Percentiles rank a stretch among this genome's conserved stretches.
These are phyloP conservation scores for Fraxinus excelsior DNA, from an alignment of 257 asterid species.

Conservation along the genomic window DNA sequence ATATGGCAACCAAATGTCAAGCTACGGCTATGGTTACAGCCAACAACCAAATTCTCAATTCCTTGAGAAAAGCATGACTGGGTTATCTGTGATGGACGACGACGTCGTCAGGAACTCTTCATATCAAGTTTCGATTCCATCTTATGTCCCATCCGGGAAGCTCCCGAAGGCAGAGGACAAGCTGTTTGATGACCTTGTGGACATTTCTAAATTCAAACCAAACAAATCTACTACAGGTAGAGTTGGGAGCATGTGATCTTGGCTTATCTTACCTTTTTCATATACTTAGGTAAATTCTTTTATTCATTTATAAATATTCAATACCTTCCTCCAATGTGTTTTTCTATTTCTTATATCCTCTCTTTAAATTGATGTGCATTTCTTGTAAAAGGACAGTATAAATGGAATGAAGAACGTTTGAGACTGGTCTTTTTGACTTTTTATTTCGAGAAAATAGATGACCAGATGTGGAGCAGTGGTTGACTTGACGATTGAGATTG, in stretches of 20 bases:
- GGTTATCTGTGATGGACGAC: conserved; percentile 71
- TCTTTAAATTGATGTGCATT: conserved; percentile 33
- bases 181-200: conserved; percentile 65
- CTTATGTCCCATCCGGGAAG: conserved; percentile 57
- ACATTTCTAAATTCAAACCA: conserved; percentile 51
- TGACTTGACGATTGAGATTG: no score
- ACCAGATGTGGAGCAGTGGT: background rate
- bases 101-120: conserved; percentile 38
- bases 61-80: conserved; percentile 66
- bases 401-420: conserved; percentile 19
- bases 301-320: background rate
- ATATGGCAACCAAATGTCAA: conserved; percentile 67
- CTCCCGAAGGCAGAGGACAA: conserved; percentile 75
- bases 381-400: conserved; percentile 31
- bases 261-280: conserved; percentile 9
- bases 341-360: conserved; percentile 7
- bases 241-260: conserved; percentile 47
- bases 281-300: background rate
- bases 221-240: conserved; percentile 37
- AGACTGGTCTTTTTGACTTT: background rate
- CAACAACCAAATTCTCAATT: conserved; percentile 67
- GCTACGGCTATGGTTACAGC: conserved; percentile 58
- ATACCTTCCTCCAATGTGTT: background rate
- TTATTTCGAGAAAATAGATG: background rate
- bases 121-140: conserved; percentile 42